These are phyloP conservation scores for barley (Hordeum vulgare) DNA, from an alignment of 176 grass and related monocot genomes.

Conservation along the genomic window DNA sequence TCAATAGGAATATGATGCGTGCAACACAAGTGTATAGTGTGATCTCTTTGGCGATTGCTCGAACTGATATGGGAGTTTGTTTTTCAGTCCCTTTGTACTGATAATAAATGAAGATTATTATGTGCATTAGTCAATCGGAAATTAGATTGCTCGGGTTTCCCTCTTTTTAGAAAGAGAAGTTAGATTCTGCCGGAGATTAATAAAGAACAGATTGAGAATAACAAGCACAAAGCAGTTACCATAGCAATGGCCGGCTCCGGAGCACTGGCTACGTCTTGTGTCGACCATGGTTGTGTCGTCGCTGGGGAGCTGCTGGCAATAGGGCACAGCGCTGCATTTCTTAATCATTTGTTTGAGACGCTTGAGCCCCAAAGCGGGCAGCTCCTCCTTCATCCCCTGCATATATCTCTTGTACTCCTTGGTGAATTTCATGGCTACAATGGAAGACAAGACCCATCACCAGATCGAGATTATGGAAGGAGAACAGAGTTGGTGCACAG, in stretches of 20 bases:
- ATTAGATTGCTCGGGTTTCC: too few relatives aligned
- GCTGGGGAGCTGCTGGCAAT: background rate
- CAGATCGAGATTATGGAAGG: background rate
- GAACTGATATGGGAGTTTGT: too few relatives aligned
- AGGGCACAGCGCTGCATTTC: conserved; percentile 31
- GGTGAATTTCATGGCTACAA: conserved; percentile 56
- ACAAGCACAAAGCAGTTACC: too few relatives aligned
- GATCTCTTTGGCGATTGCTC: too few relatives aligned
- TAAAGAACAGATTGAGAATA: background rate
- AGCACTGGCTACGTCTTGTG: background rate
- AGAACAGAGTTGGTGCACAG: background rate
- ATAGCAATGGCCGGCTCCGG: background rate
- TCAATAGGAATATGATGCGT: too few relatives aligned
- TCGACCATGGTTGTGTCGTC: background rate
- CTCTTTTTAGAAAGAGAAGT: too few relatives aligned
- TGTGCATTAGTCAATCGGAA: too few relatives aligned
- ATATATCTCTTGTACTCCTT: conserved; percentile 79
- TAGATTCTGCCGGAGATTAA: background rate
- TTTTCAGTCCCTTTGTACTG: too few relatives aligned
- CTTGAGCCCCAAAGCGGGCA: conserved; percentile 65
- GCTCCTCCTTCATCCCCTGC: conserved; percentile 43
- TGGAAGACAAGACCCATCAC: background rate
- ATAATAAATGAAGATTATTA: too few relatives aligned
- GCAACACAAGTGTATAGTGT: too few relatives aligned
- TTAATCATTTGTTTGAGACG: conserved; percentile 75